Conservation (phyloP, 805 yeast species). For the Myxozyma neotropica region DNA sequence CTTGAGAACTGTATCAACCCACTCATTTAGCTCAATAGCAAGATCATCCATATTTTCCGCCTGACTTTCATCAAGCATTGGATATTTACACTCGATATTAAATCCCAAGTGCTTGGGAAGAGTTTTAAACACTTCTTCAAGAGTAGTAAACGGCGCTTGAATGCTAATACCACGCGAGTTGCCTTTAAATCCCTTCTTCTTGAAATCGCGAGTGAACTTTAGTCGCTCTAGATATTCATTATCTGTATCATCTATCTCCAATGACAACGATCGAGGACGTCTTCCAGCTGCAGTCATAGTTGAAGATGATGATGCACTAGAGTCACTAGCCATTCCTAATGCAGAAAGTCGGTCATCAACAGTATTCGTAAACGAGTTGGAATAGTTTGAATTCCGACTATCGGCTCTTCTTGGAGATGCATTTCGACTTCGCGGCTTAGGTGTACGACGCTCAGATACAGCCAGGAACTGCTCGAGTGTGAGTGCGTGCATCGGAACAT, state of each 20-base stretch:
- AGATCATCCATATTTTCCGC: slow-evolving; percentile 84
- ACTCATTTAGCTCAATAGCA: slow-evolving; percentile 78
- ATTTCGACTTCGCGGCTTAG: slow-evolving; percentile 29
- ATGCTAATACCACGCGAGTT: slow-evolving; percentile 85
- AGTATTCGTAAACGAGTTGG: background rate
- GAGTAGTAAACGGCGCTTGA: slow-evolving; percentile 88
- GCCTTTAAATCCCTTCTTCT: slow-evolving; percentile 86
- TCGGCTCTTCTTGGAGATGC: slow-evolving; percentile 31
- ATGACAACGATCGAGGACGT: slow-evolving; percentile 48
- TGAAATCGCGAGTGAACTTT: slow-evolving; percentile 87
- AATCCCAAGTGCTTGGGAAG: slow-evolving; percentile 85
- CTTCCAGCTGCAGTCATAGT: slow-evolving; percentile 22
- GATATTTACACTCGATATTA: slow-evolving; percentile 89
- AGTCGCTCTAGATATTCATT: slow-evolving; percentile 57
- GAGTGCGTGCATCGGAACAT: slow-evolving; percentile 91
- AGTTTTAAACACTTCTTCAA: slow-evolving; percentile 78
- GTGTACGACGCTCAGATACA: slow-evolving; percentile 38
- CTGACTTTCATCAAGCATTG: slow-evolving; percentile 92
- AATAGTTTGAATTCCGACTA: background rate
- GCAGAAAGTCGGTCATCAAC: slow-evolving; percentile 2
- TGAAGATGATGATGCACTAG: background rate
- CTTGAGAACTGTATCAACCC: slow-evolving; percentile 84
- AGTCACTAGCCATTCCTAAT: background rate
- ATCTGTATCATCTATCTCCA: slow-evolving; percentile 44
- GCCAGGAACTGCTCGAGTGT: slow-evolving; percentile 86